Percentiles rank a stretch among this genome's conserved stretches.
phyloP scores from a whole-genome alignment of 2,329 filamentous ascomycete genomes.

The Xylariaceae sp. region DNA sequence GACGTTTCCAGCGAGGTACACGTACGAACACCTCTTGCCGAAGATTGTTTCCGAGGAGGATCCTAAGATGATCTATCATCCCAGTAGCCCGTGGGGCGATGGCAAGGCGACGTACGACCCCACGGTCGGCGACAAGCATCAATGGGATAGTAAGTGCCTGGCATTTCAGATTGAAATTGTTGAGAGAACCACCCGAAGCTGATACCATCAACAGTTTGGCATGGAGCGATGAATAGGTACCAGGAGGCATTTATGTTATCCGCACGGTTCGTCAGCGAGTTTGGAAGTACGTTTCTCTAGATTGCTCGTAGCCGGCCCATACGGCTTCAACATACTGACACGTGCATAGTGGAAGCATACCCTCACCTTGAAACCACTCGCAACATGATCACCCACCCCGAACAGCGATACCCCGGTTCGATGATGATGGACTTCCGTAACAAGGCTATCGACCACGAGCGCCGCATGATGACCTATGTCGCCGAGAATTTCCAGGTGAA shows the following conservation, averaged over 20 bases:
- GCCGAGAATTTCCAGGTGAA: slow-evolving; percentile 67
- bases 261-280: slow-evolving; percentile 76
- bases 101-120: slow-evolving; percentile 62
- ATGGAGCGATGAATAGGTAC: slow-evolving; percentile 72
- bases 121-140: slow-evolving; percentile 73
- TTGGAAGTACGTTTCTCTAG: slow-evolving; percentile 46
- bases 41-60: slow-evolving; percentile 57
- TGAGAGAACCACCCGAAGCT: no score
- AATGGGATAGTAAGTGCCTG: slow-evolving; percentile 59
- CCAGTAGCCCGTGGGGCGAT: slow-evolving; percentile 69
- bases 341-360: slow-evolving; percentile 49
- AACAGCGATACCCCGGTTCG: slow-evolving; percentile 61
- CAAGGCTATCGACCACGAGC: slow-evolving; percentile 72
- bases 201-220: slow-evolving; percentile 54
- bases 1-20: slow-evolving; percentile 71
- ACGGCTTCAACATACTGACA: no score
- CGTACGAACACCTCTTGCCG: slow-evolving; percentile 72
- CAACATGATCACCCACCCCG: slow-evolving; percentile 52
- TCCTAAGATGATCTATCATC: slow-evolving; percentile 64
- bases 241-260: slow-evolving; percentile 68
- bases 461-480: slow-evolving; percentile 69
- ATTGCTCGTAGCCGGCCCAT: no score
- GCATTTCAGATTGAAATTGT: no score
- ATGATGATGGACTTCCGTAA: slow-evolving; percentile 77
- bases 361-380: slow-evolving; percentile 69